A percentile compares a stretch with the other conserved stretches of the same genome.
phyloP scores from a whole-genome alignment of 78 protist species.

The Polysphondylium violaceum region DNA sequence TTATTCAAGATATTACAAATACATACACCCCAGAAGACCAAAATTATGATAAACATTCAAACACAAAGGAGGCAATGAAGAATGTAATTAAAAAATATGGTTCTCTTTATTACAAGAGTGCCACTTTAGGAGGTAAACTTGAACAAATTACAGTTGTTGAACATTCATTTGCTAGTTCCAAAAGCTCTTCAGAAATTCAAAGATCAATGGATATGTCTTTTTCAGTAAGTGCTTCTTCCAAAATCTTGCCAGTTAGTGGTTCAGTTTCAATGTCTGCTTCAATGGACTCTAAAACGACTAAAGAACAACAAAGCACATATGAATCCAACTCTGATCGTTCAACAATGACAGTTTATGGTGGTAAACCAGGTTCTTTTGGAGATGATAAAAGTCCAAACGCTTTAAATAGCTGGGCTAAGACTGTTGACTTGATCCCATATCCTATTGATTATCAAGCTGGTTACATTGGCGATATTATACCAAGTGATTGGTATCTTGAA shows the following conservation, averaged over 20 bases:
- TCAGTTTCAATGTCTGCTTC: background rate
- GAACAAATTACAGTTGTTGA: background rate
- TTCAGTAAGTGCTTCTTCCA: background rate
- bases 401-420: conserved; percentile 1
- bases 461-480: conserved; percentile 4
- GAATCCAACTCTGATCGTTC: background rate
- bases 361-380: conserved; percentile 36
- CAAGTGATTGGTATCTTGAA: conserved; percentile 13
- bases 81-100: background rate
- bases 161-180: background rate
- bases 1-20: background rate
- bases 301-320: background rate
- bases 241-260: background rate
- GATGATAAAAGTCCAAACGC: background rate
- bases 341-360: conserved; percentile 10
- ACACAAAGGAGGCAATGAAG: too few relatives aligned
- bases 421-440: conserved; percentile 4
- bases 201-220: background rate
- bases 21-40: too few relatives aligned
- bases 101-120: background rate
- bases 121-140: background rate
- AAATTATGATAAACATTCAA: too few relatives aligned
- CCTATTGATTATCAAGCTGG: conserved; percentile 32
- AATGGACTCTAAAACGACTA: background rate
- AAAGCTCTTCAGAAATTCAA: background rate